A percentile compares a stretch with the other conserved stretches of the same genome.
phyloP scores from a whole-genome alignment of 2,329 filamentous ascomycete species.

The Beauveria australis region DNA sequence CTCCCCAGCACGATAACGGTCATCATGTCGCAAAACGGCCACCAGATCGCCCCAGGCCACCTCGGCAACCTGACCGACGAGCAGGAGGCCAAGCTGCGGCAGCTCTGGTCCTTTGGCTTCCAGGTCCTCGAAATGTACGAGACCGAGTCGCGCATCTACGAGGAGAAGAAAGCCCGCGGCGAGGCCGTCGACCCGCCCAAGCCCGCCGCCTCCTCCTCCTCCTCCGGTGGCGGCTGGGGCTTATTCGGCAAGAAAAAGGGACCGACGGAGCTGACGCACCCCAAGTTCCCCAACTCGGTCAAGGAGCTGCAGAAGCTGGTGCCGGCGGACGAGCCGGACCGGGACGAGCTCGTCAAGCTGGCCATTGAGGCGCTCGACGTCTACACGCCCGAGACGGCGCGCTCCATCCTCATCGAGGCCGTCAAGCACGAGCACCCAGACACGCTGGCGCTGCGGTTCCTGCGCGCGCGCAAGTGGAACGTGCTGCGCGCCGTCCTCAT shows the following conservation, averaged over 20 bases:
- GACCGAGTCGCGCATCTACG: conserved; percentile 14
- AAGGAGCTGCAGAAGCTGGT: conserved; percentile 28
- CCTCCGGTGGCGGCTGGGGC: conserved; percentile 5
- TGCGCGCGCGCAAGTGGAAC: conserved; percentile 82
- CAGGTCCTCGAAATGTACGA: conserved; percentile 57
- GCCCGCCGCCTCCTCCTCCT: neutral
- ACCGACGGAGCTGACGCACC: conserved; percentile 41
- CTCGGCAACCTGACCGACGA: conserved; percentile 71
- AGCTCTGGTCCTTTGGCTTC: conserved; percentile 68
- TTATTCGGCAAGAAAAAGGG: conserved; percentile 39
- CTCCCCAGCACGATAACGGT: neutral
- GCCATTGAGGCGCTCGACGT: conserved; percentile 70
- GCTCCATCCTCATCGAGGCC: conserved; percentile 75
- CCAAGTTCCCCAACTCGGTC: conserved; percentile 29
- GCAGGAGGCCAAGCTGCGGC: conserved; percentile 72
- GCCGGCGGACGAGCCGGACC: conserved; percentile 58
- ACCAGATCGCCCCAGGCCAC: neutral
- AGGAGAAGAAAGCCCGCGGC: conserved; percentile 19
- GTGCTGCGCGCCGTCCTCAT: conserved; percentile 80
- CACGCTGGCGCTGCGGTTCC: conserved; percentile 64
- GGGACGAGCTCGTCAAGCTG: conserved; percentile 75
- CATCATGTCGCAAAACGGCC: conserved; percentile 3
- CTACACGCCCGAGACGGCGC: conserved; percentile 63
- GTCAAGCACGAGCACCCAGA: conserved; percentile 87
- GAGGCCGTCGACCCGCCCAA: conserved; percentile 14